These are phyloP conservation scores for Sarcodon sp. DNA, from an alignment of 768 basidiomycete species.

Conservation along the genomic window DNA sequence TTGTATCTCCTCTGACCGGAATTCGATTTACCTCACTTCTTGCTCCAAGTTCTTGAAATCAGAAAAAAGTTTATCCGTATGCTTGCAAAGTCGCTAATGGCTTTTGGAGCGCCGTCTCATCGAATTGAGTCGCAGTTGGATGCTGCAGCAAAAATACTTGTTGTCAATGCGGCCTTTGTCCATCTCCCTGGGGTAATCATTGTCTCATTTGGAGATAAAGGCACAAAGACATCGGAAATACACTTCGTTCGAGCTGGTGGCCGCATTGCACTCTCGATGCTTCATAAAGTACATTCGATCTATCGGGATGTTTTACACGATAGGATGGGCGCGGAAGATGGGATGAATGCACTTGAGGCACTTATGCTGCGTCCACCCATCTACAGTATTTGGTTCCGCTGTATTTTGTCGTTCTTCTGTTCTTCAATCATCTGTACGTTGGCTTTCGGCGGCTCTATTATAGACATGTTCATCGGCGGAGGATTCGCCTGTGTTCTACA, in stretches of 20 bases:
- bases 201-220: slow-evolving; percentile 69
- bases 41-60: no score
- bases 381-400: slow-evolving; percentile 55
- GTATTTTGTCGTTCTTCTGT: slow-evolving; percentile 63
- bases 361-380: slow-evolving; percentile 53
- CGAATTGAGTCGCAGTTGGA: slow-evolving; percentile 82
- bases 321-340: slow-evolving; percentile 59
- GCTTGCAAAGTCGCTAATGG: slow-evolving; percentile 77
- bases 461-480: slow-evolving; percentile 80
- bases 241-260: slow-evolving; percentile 78
- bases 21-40: no score
- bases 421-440: slow-evolving; percentile 75
- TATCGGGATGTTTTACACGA: slow-evolving; percentile 86
- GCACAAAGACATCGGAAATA: slow-evolving; percentile 61
- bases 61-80: slow-evolving; percentile 66
- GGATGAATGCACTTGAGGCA: slow-evolving; percentile 50
- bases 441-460: slow-evolving; percentile 67
- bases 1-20: no score
- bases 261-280: slow-evolving; percentile 67
- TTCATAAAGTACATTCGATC: slow-evolving; percentile 72
- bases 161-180: slow-evolving; percentile 71
- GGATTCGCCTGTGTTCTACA: slow-evolving; percentile 56
- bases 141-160: slow-evolving; percentile 67
- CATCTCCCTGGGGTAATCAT: slow-evolving; percentile 73
- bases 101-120: slow-evolving; percentile 93